Percentiles rank a stretch among this genome's conserved stretches.
phyloP scores from a whole-genome alignment of 345 rosid genomes.

The Boechera retrofracta region DNA sequence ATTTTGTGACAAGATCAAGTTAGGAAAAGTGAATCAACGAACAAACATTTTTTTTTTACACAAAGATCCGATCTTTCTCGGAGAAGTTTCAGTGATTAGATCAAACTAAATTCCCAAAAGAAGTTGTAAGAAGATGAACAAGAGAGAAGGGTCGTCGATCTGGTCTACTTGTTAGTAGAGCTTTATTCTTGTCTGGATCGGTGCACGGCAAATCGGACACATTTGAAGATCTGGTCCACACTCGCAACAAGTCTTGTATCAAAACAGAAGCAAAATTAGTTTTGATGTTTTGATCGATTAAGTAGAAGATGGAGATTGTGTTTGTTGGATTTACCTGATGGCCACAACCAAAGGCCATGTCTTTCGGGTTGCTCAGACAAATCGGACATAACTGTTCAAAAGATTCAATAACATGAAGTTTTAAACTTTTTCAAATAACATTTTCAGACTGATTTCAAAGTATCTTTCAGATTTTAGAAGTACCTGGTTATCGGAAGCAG shows the following conservation, averaged over 20 bases:
- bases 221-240: slow-evolving; percentile 73
- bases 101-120: slow-evolving; percentile 38
- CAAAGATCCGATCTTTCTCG: slow-evolving; percentile 33
- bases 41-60: slow-evolving; percentile 32
- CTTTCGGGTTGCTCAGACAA: slow-evolving; percentile 68
- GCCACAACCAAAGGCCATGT: slow-evolving; percentile 99
- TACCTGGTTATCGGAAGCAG: slow-evolving; percentile 73
- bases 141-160: slow-evolving; percentile 9
- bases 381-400: slow-evolving; percentile 77
- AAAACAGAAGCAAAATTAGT: slow-evolving; percentile 27
- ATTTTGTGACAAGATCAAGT: slow-evolving; percentile 20
- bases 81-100: slow-evolving; percentile 33
- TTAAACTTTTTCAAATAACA: not conserved
- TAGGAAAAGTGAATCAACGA: slow-evolving; percentile 22
- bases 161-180: slow-evolving; percentile 61
- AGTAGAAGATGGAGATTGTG: not conserved
- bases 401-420: slow-evolving; percentile 20
- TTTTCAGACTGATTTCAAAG: slow-evolving; percentile 18
- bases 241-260: slow-evolving; percentile 78
- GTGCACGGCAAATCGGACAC: slow-evolving; percentile 86
- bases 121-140: slow-evolving; percentile 11
- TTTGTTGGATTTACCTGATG: slow-evolving; percentile 71
- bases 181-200: slow-evolving; percentile 79
- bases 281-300: not conserved
- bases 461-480: not conserved